Evolutionary conservation across 1,284 basidiomycete genomes (phyloP).

Genomic region (Trametes pubescens): DNA sequence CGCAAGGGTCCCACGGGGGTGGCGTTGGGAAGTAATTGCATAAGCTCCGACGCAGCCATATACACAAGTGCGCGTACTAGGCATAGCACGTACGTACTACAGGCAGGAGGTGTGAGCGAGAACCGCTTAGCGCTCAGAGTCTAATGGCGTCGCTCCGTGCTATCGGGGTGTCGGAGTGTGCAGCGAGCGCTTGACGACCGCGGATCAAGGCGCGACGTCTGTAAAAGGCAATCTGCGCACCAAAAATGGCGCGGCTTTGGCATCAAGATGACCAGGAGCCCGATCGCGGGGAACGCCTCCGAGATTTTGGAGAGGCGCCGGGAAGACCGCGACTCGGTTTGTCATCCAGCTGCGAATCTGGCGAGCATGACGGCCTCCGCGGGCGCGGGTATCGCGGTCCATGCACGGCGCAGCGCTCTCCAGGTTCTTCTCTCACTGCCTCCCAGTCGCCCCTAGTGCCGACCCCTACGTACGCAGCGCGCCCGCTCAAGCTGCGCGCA

Average conservation of each 20-base stretch:
- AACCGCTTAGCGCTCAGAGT: background rate
- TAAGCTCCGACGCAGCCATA: no score
- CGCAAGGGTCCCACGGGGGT: no score
- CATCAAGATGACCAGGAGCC: slow-evolving; percentile 4
- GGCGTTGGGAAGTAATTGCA: no score
- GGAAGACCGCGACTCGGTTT: slow-evolving; percentile 5
- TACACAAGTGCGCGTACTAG: no score
- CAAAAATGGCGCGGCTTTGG: slow-evolving; percentile 8
- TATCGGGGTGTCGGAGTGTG: background rate
- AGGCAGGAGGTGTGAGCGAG: background rate
- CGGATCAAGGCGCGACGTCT: slow-evolving; percentile 10
- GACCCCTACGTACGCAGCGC: background rate
- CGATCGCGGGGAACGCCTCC: slow-evolving; percentile 11
- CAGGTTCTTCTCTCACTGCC: background rate
- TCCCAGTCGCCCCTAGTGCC: background rate
- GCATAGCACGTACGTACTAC: no score
- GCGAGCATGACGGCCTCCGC: background rate
- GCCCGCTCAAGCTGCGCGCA: background rate
- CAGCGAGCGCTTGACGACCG: background rate
- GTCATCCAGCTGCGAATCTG: slow-evolving; percentile 7
- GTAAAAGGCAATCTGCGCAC: slow-evolving; percentile 12
- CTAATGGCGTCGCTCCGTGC: background rate
- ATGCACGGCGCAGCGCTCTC: background rate
- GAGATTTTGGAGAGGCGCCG: background rate
- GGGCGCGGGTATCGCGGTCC: background rate